phyloP scores from a whole-genome alignment of 2,329 filamentous ascomycete genomes.

The Huntiella abstrusa region DNA sequence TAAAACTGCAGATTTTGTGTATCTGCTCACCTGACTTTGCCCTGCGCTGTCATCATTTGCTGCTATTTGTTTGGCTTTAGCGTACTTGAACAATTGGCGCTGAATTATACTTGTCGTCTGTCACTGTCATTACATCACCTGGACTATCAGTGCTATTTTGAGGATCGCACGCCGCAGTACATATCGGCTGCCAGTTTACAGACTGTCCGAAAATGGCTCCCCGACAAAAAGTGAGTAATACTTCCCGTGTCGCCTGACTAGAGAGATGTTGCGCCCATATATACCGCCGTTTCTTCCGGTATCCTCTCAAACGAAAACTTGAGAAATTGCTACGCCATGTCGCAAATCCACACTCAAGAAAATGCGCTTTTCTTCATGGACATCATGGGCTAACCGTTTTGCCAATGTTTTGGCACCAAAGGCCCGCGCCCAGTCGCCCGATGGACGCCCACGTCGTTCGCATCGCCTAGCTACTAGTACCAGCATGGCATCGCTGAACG shows the following conservation, averaged over 20 bases:
- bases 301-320: background rate
- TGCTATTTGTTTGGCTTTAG: no score
- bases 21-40: no score
- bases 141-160: no score
- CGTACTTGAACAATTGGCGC: no score
- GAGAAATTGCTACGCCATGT: background rate
- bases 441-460: slow-evolving; percentile 6
- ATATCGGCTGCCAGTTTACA: no score
- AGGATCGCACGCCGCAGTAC: no score
- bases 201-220: background rate
- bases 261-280: background rate
- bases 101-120: no score
- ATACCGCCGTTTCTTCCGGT: background rate
- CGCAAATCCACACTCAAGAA: background rate
- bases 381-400: slow-evolving; percentile 5
- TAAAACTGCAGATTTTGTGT: no score
- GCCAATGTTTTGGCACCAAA: slow-evolving; percentile 1
- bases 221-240: background rate
- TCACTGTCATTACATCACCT: no score
- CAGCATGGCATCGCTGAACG: background rate
- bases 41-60: no score
- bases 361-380: slow-evolving; percentile 1
- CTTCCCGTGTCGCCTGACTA: background rate
- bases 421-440: slow-evolving; percentile 1
- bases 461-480: slow-evolving; percentile 1